Evolutionary conservation across 1,284 basidiomycete species (phyloP).

Genomic region (Grifola frondosa): DNA sequence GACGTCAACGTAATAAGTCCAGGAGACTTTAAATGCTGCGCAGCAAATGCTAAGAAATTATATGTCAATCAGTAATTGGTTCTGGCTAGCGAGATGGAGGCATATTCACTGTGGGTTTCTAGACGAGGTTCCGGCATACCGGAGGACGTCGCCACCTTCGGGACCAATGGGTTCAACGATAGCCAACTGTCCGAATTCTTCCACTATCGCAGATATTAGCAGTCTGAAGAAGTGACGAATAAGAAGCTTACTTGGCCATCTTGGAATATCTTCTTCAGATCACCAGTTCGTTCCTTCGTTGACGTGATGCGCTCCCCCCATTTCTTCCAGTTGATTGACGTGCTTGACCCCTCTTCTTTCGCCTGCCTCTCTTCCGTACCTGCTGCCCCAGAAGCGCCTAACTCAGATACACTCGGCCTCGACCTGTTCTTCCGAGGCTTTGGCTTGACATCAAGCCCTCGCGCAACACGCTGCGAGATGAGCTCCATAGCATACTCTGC

Average conservation of each 20-base stretch:
- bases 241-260: constrained; percentile 35
- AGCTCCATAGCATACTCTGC: constrained; percentile 67
- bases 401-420: neutral
- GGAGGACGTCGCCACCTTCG: constrained; percentile 16
- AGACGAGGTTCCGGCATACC: constrained; percentile 19
- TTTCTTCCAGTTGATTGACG: constrained; percentile 51
- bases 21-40: constrained; percentile 52
- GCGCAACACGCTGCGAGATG: constrained; percentile 57
- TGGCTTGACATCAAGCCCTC: constrained; percentile 41
- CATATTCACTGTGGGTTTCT: constrained; percentile 42
- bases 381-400: neutral
- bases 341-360: constrained; percentile 6
- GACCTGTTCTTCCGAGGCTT: constrained; percentile 15
- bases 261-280: constrained; percentile 41
- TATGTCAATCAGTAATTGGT: constrained; percentile 6
- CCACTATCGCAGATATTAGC: constrained; percentile 20
- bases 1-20: constrained; percentile 59
- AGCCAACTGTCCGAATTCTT: constrained; percentile 26
- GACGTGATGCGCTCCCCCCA: constrained; percentile 47
- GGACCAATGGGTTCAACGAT: constrained; percentile 18
- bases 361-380: neutral
- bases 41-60: constrained; percentile 52
- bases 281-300: constrained; percentile 44
- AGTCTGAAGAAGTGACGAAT: neutral
- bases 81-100: constrained; percentile 2